These are phyloP conservation scores for Xerocomellus chrysenteron DNA, from an alignment of 768 basidiomycete genomes.

Conservation along the genomic window DNA sequence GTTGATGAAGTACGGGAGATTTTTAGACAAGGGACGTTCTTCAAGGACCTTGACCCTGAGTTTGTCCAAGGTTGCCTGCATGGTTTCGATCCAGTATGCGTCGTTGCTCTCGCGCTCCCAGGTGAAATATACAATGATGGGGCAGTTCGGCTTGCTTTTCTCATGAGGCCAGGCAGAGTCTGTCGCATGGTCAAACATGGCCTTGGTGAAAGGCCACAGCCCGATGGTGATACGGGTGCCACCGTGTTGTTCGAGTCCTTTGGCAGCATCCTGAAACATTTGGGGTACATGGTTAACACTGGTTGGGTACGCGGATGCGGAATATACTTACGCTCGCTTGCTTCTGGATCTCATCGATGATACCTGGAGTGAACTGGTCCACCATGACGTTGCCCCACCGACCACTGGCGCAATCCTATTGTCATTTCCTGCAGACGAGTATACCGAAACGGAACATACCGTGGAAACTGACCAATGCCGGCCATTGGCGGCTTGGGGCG, in stretches of 20 bases:
- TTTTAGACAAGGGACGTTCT: background rate
- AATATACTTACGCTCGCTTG: constrained; percentile 1
- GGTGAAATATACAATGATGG: constrained; percentile 10
- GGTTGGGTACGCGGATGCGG: no score
- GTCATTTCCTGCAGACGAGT: background rate
- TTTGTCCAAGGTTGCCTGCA: background rate
- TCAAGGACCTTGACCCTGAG: constrained; percentile 4
- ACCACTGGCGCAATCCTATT: constrained; percentile 1
- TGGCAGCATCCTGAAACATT: constrained; percentile 6
- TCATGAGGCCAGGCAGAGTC: constrained; percentile 13
- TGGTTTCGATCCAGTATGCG: constrained; percentile 5
- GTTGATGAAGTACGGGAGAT: constrained; percentile 12
- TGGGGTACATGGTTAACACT: background rate
- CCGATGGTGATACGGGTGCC: constrained; percentile 7
- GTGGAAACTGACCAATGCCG: constrained; percentile 6
- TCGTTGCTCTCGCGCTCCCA: constrained; percentile 14
- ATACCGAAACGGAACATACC: background rate
- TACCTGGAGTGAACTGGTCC: constrained; percentile 10
- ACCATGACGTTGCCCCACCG: constrained; percentile 20
- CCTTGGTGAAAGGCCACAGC: constrained; percentile 15
- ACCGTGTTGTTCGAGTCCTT: background rate
- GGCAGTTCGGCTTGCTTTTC: constrained; percentile 9
- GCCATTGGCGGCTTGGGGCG: background rate
- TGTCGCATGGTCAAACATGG: constrained; percentile 18
- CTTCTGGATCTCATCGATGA: constrained; percentile 5